Evolutionary conservation across 352 stramenopile species (phyloP).

Genomic region (Phytophthora ramorum): DNA sequence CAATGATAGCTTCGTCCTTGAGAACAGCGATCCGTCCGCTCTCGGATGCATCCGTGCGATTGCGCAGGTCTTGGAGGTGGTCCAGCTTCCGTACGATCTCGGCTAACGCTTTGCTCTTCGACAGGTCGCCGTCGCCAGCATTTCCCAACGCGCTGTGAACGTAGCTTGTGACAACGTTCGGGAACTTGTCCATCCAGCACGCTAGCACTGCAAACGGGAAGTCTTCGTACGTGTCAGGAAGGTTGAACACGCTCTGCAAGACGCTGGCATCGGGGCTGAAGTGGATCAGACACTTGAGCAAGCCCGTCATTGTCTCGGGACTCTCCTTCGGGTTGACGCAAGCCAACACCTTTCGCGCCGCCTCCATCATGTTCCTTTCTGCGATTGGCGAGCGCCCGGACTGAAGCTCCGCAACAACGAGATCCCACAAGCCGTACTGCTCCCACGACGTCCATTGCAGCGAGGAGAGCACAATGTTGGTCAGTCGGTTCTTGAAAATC

Average conservation of each 20-base stretch:
- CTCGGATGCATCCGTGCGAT: constrained; percentile 7
- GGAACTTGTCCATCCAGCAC: constrained; percentile 77
- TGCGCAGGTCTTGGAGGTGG: constrained; percentile 54
- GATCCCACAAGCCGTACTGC: constrained; percentile 82
- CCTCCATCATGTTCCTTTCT: constrained; percentile 72
- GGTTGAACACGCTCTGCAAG: constrained; percentile 82
- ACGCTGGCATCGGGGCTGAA: constrained; percentile 70
- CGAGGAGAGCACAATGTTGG: constrained; percentile 78
- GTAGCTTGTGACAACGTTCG: constrained; percentile 63
- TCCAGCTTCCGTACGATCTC: constrained; percentile 74
- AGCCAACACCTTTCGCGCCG: constrained; percentile 75
- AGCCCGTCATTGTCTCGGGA: constrained; percentile 71
- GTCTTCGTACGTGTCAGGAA: constrained; percentile 63
- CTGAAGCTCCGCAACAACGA: constrained; percentile 75
- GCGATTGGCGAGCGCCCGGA: constrained; percentile 35
- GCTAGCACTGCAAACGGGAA: constrained; percentile 74
- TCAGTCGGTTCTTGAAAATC: constrained; percentile 71
- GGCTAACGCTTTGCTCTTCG: constrained; percentile 47
- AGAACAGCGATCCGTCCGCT: constrained; percentile 41
- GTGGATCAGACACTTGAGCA: constrained; percentile 81
- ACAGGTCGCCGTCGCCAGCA: constrained; percentile 18
- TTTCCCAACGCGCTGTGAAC: constrained; percentile 58
- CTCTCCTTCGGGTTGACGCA: constrained; percentile 79
- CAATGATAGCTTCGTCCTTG: constrained; percentile 50
- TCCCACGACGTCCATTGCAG: constrained; percentile 87